Evolutionary conservation across 345 rosid genomes (phyloP).

Genomic region (sweet orange (Citrus sinensis)): DNA sequence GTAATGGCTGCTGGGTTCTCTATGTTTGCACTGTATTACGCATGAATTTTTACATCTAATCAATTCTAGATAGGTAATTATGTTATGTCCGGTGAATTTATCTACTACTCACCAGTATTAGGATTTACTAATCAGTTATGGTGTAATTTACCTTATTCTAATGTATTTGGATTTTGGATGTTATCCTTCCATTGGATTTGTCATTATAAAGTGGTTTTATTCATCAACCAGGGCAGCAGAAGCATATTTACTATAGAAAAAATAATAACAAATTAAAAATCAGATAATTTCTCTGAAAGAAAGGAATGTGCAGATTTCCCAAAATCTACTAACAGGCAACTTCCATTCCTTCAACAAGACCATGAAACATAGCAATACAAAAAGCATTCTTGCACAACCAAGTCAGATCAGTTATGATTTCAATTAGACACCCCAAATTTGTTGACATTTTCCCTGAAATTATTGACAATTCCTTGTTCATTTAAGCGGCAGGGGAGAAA

Average conservation of each 20-base stretch:
- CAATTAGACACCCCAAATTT: not conserved
- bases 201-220: not conserved
- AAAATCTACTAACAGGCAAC: not conserved
- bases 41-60: not conserved
- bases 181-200: not conserved
- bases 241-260: too few species aligned
- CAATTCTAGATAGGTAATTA: not conserved
- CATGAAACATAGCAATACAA: not conserved
- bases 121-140: not conserved
- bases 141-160: not conserved
- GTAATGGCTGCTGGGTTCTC: conserved; percentile 24
- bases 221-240: too few species aligned
- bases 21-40: conserved; percentile 20
- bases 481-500: not conserved
- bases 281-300: not conserved
- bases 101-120: not conserved
- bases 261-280: too few species aligned
- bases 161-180: not conserved
- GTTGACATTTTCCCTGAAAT: not conserved
- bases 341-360: not conserved
- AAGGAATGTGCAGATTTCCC: not conserved
- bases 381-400: not conserved
- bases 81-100: not conserved
- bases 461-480: not conserved
- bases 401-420: not conserved